Conservation (phyloP, 2,329 filamentous ascomycete species). For the Fusarium sp. region DNA sequence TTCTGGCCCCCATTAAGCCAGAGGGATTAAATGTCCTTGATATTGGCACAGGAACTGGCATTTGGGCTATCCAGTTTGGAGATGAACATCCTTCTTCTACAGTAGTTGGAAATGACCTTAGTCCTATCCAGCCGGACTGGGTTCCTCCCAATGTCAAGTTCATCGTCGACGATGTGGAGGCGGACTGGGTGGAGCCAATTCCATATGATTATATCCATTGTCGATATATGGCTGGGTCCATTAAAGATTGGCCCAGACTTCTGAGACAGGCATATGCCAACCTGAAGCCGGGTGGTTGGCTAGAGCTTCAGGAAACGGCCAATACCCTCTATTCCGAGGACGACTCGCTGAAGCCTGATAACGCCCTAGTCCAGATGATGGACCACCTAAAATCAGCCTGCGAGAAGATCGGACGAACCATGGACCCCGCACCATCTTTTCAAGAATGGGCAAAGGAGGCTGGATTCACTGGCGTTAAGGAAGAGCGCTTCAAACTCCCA, state of each 20-base stretch:
- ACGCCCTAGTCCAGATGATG: constrained; percentile 53
- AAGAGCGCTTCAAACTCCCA: constrained; percentile 53
- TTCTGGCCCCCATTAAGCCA: constrained; percentile 54
- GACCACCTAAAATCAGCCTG: constrained; percentile 44
- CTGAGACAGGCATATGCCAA: constrained; percentile 50
- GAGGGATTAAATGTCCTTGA: constrained; percentile 58
- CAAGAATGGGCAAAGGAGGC: constrained; percentile 49
- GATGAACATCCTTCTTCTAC: constrained; percentile 54
- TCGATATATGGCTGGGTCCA: constrained; percentile 53
- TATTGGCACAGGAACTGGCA: constrained; percentile 61
- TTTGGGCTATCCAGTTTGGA: constrained; percentile 63
- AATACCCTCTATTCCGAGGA: constrained; percentile 57
- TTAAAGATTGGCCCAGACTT: constrained; percentile 50
- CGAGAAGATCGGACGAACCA: constrained; percentile 48
- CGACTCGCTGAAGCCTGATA: constrained; percentile 53
- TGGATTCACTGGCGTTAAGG: constrained; percentile 55
- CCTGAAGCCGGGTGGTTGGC: constrained; percentile 62
- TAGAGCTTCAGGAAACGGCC: constrained; percentile 61
- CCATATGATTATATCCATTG: constrained; percentile 55
- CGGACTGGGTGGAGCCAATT: constrained; percentile 61
- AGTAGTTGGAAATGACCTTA: constrained; percentile 57
- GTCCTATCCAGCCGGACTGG: constrained; percentile 60
- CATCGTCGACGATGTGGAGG: constrained; percentile 70
- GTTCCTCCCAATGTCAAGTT: constrained; percentile 71
- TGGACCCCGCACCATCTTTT: constrained; percentile 50